These are phyloP conservation scores for Leucocoprinus leucothites DNA, from an alignment of 768 basidiomycete species.

Conservation along the genomic window DNA sequence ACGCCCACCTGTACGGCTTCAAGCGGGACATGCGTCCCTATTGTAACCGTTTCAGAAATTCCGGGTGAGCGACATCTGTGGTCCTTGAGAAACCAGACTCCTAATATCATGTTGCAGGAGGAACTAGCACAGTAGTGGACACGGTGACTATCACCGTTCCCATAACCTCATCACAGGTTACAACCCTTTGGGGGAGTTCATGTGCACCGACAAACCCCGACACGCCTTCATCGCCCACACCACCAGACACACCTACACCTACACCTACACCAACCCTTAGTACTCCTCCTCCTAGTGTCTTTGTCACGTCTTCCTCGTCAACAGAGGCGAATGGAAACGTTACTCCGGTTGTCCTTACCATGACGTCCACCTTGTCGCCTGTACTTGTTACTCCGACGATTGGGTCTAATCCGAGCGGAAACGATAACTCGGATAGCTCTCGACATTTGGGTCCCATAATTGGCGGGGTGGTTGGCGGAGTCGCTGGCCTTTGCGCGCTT, in stretches of 20 bases:
- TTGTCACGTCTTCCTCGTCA: slow-evolving; percentile 12
- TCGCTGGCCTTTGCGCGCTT: slow-evolving; percentile 32
- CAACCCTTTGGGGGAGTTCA: slow-evolving; percentile 9
- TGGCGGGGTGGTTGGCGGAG: slow-evolving; percentile 53
- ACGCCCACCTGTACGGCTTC: slow-evolving; percentile 4
- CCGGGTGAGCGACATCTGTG: slow-evolving; percentile 8
- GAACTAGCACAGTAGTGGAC: not conserved
- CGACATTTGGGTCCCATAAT: slow-evolving; percentile 43
- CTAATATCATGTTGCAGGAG: not conserved
- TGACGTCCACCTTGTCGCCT: slow-evolving; percentile 31
- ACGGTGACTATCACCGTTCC: slow-evolving; percentile 9
- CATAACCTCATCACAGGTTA: slow-evolving; percentile 4
- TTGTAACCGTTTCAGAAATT: slow-evolving; percentile 2
- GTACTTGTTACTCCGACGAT: not conserved
- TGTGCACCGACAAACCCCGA: not conserved
- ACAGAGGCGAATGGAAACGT: slow-evolving; percentile 34
- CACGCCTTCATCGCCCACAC: not conserved
- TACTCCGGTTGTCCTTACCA: slow-evolving; percentile 29
- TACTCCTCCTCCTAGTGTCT: slow-evolving; percentile 15
- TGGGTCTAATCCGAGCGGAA: slow-evolving; percentile 13
- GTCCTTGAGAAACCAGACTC: not conserved
- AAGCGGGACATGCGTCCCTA: not conserved
- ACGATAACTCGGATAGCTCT: slow-evolving; percentile 16
- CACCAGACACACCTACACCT: slow-evolving; percentile 1
- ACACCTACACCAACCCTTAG: slow-evolving; percentile 5